Base-by-base conservation (phyloP, 176 grass and related monocot genomes). In the Alopecurus myosuroides region DNA sequence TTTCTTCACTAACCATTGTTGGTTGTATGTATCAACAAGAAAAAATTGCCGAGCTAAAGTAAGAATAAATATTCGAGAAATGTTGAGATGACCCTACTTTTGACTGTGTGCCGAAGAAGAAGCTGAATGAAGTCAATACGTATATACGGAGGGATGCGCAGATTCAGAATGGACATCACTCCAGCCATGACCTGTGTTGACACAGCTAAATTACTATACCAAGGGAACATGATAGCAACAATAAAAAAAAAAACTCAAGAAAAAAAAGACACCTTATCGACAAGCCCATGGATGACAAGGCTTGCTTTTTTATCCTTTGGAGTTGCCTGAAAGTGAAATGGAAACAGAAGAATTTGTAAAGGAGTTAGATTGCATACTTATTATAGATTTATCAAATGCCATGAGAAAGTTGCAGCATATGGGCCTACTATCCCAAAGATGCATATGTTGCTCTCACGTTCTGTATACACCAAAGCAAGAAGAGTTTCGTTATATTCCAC, bases 301-400 rank as follows among this genome's bases (percentile, higher is more conserved):
- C 85, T 98, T 69, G 96, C 96, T 66, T 92, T 98, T 90, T 95
- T 95, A 79, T 95, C 93, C 85, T 98, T 98, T 67, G 96, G 93
- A 63, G 96, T 98, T 77, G 91, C 84, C 93, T 98, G 80, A 70
- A 78, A 88, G 74, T 65, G 75, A 51, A 82, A 23, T 26, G 6
- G 70, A 35, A 68, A 81, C 17, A 73, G 51, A 39, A 45, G 6
- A 81, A 67, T 17, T 87, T 77, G 46, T 58, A 69, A 76, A 61
- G 81, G 4, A 17, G 62, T 36, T 11, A 31, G 18, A 36, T 18
- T 49, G 28, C 70, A 74, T 25, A 23, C 33, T 31, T 62, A 14
- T 33, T 41, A 36, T 6, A 34, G 18, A 39, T 73, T 72, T 58
- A 42, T 28, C 35, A 72, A 40, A 82, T 71, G 35, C 6, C 23